Base-by-base conservation (phyloP, 2,329 filamentous ascomycete genomes). In the Cladosporium sp. region DNA sequence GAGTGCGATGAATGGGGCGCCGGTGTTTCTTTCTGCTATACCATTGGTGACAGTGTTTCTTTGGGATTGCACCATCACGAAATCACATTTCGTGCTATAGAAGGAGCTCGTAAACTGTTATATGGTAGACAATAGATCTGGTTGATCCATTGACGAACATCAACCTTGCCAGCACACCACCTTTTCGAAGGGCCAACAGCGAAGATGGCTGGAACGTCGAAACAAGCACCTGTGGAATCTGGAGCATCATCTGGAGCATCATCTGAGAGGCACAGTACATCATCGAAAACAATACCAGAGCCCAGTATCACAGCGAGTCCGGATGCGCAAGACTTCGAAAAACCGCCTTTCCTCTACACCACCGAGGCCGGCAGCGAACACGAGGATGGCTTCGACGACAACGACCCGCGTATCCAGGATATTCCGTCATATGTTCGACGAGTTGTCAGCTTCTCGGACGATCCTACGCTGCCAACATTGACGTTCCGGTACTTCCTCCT, bases 401-500 rank as follows among this genome's bases (percentile, higher is more conserved):
- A 84, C 56, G 79, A 69, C 57, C 66, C 67, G 6, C 34, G 65
- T 2, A 14, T 87, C 57, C 79, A 76, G 58, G 82, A 85, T 60
- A 80, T 88, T 16, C 85, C 85, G 5, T 76, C 79, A 60, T 81
- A 85, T 67, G 85, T 87, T 16, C 83, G 86, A 49, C 81, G 84
- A 26, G 79, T 87, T 49, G 84, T 88, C 68, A 85, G 82, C 70
- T 78, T 88, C 66, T 80, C 82, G 23, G 85, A 88, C 70, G 85
- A 88, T 69, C 80, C 85, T 0, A 81, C 76, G 3, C 76, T 85
- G 30, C 83, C 84, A 0, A 86, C 84, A 14, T 76, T 88, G 25
- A 88, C 86, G 1, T 88, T 88, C 68, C 83, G 86, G 28, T 88
- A 86, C 70, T 85, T 87, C 70, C 60, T 88, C 26, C 76, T 88